Conservation (phyloP, 257 asterid species). For the Gentiana macrophylla region DNA sequence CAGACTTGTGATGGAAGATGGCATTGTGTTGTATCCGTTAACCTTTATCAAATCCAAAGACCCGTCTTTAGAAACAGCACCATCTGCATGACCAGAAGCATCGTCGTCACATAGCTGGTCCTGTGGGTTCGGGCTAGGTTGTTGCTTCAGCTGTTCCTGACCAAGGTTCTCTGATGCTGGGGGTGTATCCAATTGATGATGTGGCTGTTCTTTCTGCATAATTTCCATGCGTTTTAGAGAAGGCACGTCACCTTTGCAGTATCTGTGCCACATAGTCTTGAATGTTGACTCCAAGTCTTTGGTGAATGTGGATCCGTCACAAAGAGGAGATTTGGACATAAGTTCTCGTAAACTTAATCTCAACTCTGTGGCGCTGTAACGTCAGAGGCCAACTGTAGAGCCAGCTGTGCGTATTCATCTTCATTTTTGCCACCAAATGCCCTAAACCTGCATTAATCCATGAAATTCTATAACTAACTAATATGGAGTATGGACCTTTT, state of each 20-base stretch:
- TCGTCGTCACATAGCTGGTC: conserved; percentile 20
- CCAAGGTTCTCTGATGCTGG: background rate
- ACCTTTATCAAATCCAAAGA: conserved; percentile 24
- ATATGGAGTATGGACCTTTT: background rate
- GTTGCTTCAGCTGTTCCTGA: conserved; percentile 17
- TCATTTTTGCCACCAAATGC: conserved; percentile 71
- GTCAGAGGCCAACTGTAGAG: conserved; percentile 64
- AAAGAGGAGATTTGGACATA: conserved; percentile 83
- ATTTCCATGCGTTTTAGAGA: conserved; percentile 52
- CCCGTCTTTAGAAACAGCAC: conserved; percentile 15
- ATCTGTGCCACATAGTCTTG: conserved; percentile 74
- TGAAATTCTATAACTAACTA: background rate
- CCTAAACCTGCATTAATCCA: conserved; percentile 46
- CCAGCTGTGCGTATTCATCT: conserved; percentile 72
- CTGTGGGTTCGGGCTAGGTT: conserved; percentile 8
- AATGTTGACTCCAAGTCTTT: conserved; percentile 58
- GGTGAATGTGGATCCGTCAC: conserved; percentile 63
- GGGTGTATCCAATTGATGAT: too few relatives aligned
- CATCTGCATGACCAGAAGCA: conserved; percentile 20
- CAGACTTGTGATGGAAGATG: conserved; percentile 22
- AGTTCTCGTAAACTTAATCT: conserved; percentile 66
- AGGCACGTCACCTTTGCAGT: conserved; percentile 78
- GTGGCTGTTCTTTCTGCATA: conserved; percentile 26
- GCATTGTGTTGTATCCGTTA: conserved; percentile 36
- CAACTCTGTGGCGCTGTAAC: conserved; percentile 55